Conservation (phyloP, 306 rosid genomes). For the Vicia sativa region DNA sequence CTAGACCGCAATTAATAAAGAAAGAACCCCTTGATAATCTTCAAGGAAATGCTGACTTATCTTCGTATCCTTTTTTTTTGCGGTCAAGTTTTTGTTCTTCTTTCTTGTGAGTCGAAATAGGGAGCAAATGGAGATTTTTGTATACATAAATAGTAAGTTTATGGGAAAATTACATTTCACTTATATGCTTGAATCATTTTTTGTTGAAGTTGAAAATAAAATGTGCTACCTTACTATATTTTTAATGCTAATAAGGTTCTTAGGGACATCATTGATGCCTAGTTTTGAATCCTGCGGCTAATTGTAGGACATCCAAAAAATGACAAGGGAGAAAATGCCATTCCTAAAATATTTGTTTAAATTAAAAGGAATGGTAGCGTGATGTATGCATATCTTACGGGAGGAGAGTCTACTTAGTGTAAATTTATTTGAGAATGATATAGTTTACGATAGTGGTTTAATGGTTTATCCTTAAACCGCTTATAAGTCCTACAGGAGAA, state of each 20-base stretch:
- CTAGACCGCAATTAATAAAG: slow-evolving; percentile 48
- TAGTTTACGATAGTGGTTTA: slow-evolving; percentile 8
- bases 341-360: not conserved
- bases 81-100: slow-evolving; percentile 25
- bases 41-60: slow-evolving; percentile 66
- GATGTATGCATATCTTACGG: not conserved
- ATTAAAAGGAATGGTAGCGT: not conserved
- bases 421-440: slow-evolving; percentile 3
- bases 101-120: slow-evolving; percentile 27
- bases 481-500: slow-evolving; percentile 66
- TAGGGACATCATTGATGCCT: not conserved
- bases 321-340: not conserved
- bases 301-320: not conserved
- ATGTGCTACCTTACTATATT: not conserved
- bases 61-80: slow-evolving; percentile 76
- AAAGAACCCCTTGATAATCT: slow-evolving; percentile 49
- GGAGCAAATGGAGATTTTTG: slow-evolving; percentile 21
- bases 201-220: not conserved
- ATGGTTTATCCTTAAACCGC: slow-evolving; percentile 53
- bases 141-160: slow-evolving; percentile 8
- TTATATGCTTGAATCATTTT: not conserved
- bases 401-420: slow-evolving; percentile 1
- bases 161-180: not conserved
- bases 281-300: not conserved
- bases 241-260: slow-evolving; percentile 1